Evolutionary conservation across 352 stramenopile genomes (phyloP).

Genomic region (Phytophthora vignae): DNA sequence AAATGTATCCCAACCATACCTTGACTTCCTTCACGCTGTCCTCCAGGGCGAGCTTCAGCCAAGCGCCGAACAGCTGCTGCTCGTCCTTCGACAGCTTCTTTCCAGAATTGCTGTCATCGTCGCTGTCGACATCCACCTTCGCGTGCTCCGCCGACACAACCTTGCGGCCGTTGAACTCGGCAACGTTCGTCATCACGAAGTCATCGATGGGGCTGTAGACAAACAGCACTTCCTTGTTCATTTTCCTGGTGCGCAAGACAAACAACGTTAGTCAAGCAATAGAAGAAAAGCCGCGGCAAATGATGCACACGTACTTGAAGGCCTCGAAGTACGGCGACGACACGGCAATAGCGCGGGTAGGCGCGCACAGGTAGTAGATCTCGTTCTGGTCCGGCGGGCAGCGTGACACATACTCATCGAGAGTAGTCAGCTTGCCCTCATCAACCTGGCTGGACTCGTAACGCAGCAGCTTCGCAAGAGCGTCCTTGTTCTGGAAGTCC

Average conservation of each 20-base stretch:
- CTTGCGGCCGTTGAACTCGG: conserved; percentile 96
- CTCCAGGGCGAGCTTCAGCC: conserved; percentile 93
- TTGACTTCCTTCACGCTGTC: conserved; percentile 91
- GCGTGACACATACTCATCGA: conserved; percentile 99
- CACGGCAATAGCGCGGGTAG: conserved; percentile 94
- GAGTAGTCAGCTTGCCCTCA: conserved; percentile 91
- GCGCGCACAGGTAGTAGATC: conserved; percentile 99
- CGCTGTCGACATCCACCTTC: conserved; percentile 92
- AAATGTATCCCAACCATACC: conserved; percentile 30
- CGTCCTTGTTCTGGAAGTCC: conserved; percentile 91
- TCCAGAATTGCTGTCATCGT: conserved; percentile 48
- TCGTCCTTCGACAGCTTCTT: conserved; percentile 90
- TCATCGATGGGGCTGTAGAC: conserved; percentile 99
- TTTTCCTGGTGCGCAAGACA: conserved; percentile 56
- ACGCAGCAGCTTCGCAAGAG: conserved; percentile 97
- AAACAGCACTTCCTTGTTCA: conserved; percentile 97
- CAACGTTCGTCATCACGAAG: conserved; percentile 99
- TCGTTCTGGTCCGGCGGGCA: conserved; percentile 97
- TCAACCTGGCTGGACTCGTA: conserved; percentile 98
- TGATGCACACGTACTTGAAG: conserved; percentile 92
- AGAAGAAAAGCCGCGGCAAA: too few species aligned
- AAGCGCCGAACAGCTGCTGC: conserved; percentile 91
- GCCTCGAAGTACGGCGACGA: conserved; percentile 99
- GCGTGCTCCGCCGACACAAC: conserved; percentile 97
- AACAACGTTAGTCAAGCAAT: background rate